Base-by-base conservation (phyloP, 495 filamentous ascomycete species). In the Neurospora sp. region DNA sequence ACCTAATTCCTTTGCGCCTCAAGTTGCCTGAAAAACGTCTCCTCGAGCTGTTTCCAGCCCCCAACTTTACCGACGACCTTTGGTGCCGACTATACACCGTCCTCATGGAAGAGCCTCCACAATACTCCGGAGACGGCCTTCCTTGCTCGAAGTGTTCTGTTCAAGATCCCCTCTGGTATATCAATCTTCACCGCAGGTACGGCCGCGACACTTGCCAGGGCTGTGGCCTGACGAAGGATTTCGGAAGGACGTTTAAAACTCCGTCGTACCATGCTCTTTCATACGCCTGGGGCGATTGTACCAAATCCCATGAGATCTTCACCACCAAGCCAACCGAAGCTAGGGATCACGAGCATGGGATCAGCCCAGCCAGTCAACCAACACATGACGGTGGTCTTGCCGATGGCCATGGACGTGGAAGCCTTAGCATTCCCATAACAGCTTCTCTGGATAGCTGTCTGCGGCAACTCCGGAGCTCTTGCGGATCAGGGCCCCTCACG, bases 171-270 rank as follows among this genome's bases (percentile, higher is more conserved):
- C 21, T 28, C 21, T 54, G 45, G 21, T 54, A 54, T 54, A 54
- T 54, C 45, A 54, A 15, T 0, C 45, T 28, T 28, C 45, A 2
- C 21, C 45, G 0, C 21, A 54, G 21, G 0, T 54, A 54, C 11
- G 21, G 21, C 21, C 45, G 21, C 2, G 21, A 28, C 21, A 21
- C 45, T 28, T 54, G 45, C 21, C 45, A 28, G 21, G 45, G 45
- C 21, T 54, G 45, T 54, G 45, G 45, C 1, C 81, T 81, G 83
- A 83, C 39, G 76, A 78, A 76, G 80, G 79, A 81, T 70, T 78
- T 75, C 79, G 83, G 82, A 3, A 3, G 10, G 11, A 13, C 45
- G 2, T 54, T 54, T 54, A 4, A 28, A 54, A 24, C 0, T 6
- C 45, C 45, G 28, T 54, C 10, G 10, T 54, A 54, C 21, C 21